Base-by-base conservation (phyloP, 2,329 filamentous ascomycete genomes). In the Pseudocercospora macadamiae region DNA sequence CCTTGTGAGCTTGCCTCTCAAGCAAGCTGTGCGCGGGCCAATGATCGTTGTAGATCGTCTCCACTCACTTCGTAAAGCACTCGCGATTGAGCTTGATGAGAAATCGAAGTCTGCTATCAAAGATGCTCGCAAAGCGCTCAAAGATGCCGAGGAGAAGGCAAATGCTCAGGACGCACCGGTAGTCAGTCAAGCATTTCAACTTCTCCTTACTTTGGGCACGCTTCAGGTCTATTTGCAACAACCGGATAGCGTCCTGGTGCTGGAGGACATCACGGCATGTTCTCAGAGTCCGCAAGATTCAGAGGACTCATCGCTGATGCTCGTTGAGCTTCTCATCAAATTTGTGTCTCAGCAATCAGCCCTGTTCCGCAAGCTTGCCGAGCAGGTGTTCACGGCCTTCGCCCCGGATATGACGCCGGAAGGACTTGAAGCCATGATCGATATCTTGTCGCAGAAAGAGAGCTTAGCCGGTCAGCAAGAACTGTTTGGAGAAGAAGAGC, bases 211-310 rank as follows among this genome's bases (percentile, higher is more conserved):
- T 0, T 83, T 97, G 53, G 89, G 91, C 0, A 84, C 97, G 12
- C 81, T 97, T 55, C 91, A 97, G 73, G 82, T 96, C 7, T 96
- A 96, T 77, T 93, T 93, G 68, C 90, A 91, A 21, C 92, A 96
- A 59, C 82, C 89, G 0, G 95, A 97, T 70, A 90, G 92, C 0
- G 83, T 96, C 19, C 87, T 89, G 49, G 88, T 95, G 61, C 79
- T 97, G 7, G 85, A 89, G 54, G 93, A 97, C 66, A 81, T 97
- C n/a, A 84, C 89, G 64, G 80, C 88, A 59, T 92, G 89, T 72
- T 89, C 88, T 59, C 82, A 89, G 80, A 85, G 63, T 76, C 84
- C 71, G 72, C 76, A 36, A 79, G 85, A 67, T 75, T 72, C 61
- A 60, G 70, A 62, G 45, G 70, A 65, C 59, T 68, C 56, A 7